Conservation (phyloP, 352 stramenopile genomes). For the Pythium periplocum region DNA sequence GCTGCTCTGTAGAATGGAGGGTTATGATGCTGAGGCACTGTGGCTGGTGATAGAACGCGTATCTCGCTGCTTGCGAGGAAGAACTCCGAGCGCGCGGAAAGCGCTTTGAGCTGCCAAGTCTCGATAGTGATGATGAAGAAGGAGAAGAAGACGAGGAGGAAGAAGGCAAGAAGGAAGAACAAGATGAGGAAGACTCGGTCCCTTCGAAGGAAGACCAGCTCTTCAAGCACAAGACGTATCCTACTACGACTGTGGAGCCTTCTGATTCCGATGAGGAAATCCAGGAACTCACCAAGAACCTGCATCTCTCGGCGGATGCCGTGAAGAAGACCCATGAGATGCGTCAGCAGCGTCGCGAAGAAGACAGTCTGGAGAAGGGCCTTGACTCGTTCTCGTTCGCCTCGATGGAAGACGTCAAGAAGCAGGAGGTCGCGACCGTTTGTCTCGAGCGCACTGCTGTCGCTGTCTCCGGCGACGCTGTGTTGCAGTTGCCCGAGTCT, state of each 20-base stretch:
- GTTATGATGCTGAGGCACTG: not conserved
- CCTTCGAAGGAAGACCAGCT: constrained; percentile 29
- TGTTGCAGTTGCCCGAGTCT: constrained; percentile 64
- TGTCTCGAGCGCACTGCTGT: constrained; percentile 63
- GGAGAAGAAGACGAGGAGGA: constrained; percentile 37
- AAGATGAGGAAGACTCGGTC: constrained; percentile 15
- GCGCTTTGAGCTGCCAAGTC: constrained; percentile 51
- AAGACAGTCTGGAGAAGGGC: constrained; percentile 11
- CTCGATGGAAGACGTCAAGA: constrained; percentile 68
- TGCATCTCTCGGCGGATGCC: constrained; percentile 37
- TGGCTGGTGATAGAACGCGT: constrained; percentile 38
- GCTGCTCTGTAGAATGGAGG: not conserved
- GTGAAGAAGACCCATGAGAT: constrained; percentile 61
- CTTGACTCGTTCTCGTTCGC: constrained; percentile 38
- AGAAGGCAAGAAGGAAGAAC: constrained; percentile 21
- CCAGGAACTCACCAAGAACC: constrained; percentile 48
- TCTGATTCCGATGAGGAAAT: constrained; percentile 54
- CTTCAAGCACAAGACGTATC: constrained; percentile 49
- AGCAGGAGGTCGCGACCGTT: constrained; percentile 55
- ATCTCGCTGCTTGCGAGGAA: constrained; percentile 55
- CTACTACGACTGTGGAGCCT: constrained; percentile 13
- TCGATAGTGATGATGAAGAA: constrained; percentile 54
- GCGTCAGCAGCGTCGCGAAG: constrained; percentile 37
- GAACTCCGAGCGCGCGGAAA: constrained; percentile 49
- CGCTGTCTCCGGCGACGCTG: constrained; percentile 64